Percentiles rank a stretch among this genome's conserved stretches.
Conservation (phyloP, 2,329 filamentous ascomycete genomes). For the Aureobasidium uvarum region DNA sequence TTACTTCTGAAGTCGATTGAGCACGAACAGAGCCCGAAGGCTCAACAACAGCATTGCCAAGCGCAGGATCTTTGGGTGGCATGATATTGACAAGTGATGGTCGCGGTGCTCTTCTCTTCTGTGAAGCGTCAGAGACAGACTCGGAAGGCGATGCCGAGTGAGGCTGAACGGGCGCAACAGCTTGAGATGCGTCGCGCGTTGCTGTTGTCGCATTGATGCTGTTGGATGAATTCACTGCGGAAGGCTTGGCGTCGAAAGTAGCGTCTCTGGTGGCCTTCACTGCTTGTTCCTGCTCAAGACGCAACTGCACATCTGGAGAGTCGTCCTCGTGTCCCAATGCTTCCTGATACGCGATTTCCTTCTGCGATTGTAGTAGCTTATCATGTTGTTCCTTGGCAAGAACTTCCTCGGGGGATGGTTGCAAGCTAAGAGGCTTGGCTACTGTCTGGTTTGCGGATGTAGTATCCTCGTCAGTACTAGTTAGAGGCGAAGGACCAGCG, state of each 20-base stretch:
- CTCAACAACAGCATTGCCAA: slow-evolving; percentile 7
- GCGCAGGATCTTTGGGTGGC: slow-evolving; percentile 11
- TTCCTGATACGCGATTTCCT: slow-evolving; percentile 46
- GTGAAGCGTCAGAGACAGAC: not conserved
- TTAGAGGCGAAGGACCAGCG: slow-evolving; percentile 67
- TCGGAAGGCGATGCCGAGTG: slow-evolving; percentile 4
- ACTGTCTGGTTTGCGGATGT: slow-evolving; percentile 36
- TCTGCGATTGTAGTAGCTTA: slow-evolving; percentile 50
- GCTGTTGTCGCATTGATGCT: not conserved
- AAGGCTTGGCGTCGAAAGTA: not conserved
- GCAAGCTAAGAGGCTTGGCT: slow-evolving; percentile 27
- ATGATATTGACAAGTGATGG: slow-evolving; percentile 17
- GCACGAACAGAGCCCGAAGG: slow-evolving; percentile 65
- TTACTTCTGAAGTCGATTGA: slow-evolving; percentile 71
- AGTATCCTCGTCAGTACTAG: slow-evolving; percentile 67
- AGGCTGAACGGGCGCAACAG: not conserved
- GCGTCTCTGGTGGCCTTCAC: slow-evolving; percentile 26
- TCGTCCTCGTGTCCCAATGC: slow-evolving; percentile 47
- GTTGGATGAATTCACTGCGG: not conserved
- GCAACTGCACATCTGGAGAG: slow-evolving; percentile 60
- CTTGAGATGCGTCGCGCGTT: not conserved
- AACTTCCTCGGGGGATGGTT: slow-evolving; percentile 37
- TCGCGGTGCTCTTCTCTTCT: slow-evolving; percentile 1
- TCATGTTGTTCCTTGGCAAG: slow-evolving; percentile 56
- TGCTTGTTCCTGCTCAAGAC: slow-evolving; percentile 33